Conservation (phyloP, 2,329 filamentous ascomycete genomes). For the Catunica adiposa region DNA sequence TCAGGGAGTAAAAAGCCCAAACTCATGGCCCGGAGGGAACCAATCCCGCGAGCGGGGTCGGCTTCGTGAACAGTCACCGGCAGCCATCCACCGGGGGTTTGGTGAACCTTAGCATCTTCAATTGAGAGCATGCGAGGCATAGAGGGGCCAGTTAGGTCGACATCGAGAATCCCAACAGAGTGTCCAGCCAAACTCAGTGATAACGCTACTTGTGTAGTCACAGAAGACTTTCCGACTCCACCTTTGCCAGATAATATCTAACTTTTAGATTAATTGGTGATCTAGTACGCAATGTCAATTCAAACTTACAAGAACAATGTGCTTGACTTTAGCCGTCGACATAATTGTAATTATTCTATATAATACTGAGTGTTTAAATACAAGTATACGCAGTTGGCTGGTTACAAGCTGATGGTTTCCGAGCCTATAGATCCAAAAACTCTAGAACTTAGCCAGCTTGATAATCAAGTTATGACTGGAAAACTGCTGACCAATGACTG, state of each 20-base stretch:
- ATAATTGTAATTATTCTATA: neutral
- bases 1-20: slow-evolving; percentile 75
- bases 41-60: slow-evolving; percentile 33
- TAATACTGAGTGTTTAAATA: neutral
- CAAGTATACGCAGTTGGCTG: no score
- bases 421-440: no score
- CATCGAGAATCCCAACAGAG: slow-evolving; percentile 85
- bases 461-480: neutral
- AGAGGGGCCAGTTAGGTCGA: slow-evolving; percentile 89
- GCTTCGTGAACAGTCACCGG: slow-evolving; percentile 68
- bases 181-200: slow-evolving; percentile 72
- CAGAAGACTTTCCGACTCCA: slow-evolving; percentile 91
- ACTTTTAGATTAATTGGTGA: slow-evolving; percentile 7
- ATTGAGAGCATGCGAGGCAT: slow-evolving; percentile 91
- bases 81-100: slow-evolving; percentile 82
- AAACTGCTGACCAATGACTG: slow-evolving; percentile 9
- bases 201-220: slow-evolving; percentile 91
- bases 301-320: slow-evolving; percentile 53
- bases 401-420: no score
- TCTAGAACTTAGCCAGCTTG: no score
- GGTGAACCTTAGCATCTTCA: slow-evolving; percentile 74
- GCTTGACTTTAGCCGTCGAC: slow-evolving; percentile 41
- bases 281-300: neutral
- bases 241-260: slow-evolving; percentile 87
- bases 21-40: slow-evolving; percentile 70